A percentile compares a stretch with the other conserved stretches of the same genome.
Evolutionary conservation across 805 yeast genomes (phyloP).

Genomic region (Myxozyma lipomycoides): DNA sequence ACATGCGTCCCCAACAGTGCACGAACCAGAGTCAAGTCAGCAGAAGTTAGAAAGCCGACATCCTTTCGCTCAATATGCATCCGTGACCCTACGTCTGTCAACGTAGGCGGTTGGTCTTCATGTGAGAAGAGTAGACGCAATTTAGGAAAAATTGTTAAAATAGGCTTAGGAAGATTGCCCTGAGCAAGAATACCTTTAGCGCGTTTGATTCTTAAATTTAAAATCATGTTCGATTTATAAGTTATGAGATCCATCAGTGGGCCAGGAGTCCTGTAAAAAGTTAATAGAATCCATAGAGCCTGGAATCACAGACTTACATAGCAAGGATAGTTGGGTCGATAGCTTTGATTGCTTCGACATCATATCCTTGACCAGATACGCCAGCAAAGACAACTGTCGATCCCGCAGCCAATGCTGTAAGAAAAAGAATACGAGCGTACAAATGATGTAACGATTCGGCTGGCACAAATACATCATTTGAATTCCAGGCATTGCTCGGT

Average conservation of each 20-base stretch:
- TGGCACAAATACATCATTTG: slow-evolving; percentile 34
- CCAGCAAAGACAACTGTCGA: slow-evolving; percentile 24
- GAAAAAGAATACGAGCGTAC: slow-evolving; percentile 32
- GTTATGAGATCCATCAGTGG: not conserved
- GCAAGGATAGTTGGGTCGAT: slow-evolving; percentile 13
- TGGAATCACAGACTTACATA: slow-evolving; percentile 3
- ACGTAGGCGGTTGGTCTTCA: slow-evolving; percentile 12
- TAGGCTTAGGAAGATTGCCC: slow-evolving; percentile 13
- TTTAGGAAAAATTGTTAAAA: slow-evolving; percentile 1
- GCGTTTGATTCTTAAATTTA: slow-evolving; percentile 7
- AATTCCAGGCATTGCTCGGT: slow-evolving; percentile 32
- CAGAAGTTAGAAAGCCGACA: slow-evolving; percentile 27
- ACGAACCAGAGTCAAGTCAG: slow-evolving; percentile 31
- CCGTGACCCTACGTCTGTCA: not conserved
- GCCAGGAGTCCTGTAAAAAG: not conserved
- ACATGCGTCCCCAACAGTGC: slow-evolving; percentile 38
- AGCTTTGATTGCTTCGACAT: slow-evolving; percentile 4
- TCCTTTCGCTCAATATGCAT: slow-evolving; percentile 16
- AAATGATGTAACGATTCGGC: slow-evolving; percentile 33
- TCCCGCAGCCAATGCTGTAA: slow-evolving; percentile 36
- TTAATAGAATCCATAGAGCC: not conserved
- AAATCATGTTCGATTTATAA: not conserved
- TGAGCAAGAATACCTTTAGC: slow-evolving; percentile 16
- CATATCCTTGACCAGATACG: slow-evolving; percentile 11
- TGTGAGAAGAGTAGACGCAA: slow-evolving; percentile 19